Evolutionary conservation across 192 early-diverging fungal genomes (phyloP), one percentile per base, ranked within the genome.

Genomic region (Chytriomyces sp.): DNA sequence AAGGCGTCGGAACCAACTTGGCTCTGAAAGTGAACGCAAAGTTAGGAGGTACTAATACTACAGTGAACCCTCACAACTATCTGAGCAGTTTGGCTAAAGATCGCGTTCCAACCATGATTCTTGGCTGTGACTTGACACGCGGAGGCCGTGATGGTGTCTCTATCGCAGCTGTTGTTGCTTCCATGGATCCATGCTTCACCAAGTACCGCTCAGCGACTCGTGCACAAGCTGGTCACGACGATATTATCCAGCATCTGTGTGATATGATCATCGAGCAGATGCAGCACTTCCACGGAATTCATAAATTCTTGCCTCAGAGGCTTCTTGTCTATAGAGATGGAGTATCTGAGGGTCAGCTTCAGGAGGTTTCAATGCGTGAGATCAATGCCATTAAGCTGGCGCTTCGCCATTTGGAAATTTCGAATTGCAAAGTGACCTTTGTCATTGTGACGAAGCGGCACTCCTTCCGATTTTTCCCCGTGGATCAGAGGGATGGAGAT

Each of bases 111-210:
- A 68, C 65, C 8, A 68, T 68, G 65, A 76, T 95, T 34, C 75
- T 93, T 59, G 95, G 95, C 54, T 92, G 91, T n/a, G 94, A 96
- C 76, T 91, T 96, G 37, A 93, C 92, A 6, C 90, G 93, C 34
- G 92, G 90, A 54, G 77, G 67, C 3, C 22, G 41, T 12, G 70
- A 34, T 12, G 78, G 75, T n/a, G 70, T 78, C 25, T 86, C 85
- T 2, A 81, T 84, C 53, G 85, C 82, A 0, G 85, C 85, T 0
- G 72, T 86, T 10, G 78, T 80, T 25, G 78, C 79, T 2, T 78
- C 78, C 14, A 54, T 75, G 37, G 81, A 86, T 59, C 14, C 44
- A 12, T 37, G 59, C 1, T 61, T 37, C 32, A 37, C 52, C 3
- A 39, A 64, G 40, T 83, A 81, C 63, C 75, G 68, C 32, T 75